Conservation (phyloP, 768 basidiomycete species). For the Imleria badia region DNA sequence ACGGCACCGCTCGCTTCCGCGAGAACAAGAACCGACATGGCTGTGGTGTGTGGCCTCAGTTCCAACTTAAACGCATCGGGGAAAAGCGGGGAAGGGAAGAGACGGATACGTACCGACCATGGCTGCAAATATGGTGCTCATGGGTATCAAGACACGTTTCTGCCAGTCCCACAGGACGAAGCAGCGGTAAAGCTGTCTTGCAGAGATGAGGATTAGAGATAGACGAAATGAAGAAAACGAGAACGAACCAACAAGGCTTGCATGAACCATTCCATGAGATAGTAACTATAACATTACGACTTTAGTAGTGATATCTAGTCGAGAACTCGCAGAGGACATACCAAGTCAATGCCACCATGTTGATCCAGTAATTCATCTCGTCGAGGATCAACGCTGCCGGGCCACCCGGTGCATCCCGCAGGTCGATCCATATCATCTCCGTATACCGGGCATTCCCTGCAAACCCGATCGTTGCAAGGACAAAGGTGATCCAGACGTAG, state of each 20-base stretch:
- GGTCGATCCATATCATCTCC: slow-evolving; percentile 34
- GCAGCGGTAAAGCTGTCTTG: slow-evolving; percentile 16
- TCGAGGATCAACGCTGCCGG: slow-evolving; percentile 13
- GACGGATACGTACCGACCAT: slow-evolving; percentile 12
- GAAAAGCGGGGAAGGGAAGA: background rate
- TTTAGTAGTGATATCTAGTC: background rate
- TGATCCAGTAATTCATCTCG: slow-evolving; percentile 18
- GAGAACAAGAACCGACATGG: slow-evolving; percentile 18
- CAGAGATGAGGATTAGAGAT: background rate
- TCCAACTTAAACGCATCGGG: background rate
- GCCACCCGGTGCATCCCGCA: slow-evolving; percentile 18
- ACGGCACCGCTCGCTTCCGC: slow-evolving; percentile 4
- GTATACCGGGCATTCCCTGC: slow-evolving; percentile 27
- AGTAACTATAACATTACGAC: slow-evolving; percentile 15
- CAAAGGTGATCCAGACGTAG: slow-evolving; percentile 28
- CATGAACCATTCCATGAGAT: slow-evolving; percentile 32
- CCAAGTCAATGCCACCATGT: slow-evolving; percentile 19
- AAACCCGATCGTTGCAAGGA: slow-evolving; percentile 27
- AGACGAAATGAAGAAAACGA: background rate
- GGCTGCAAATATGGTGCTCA: slow-evolving; percentile 10
- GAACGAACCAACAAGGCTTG: slow-evolving; percentile 21
- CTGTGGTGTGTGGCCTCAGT: background rate
- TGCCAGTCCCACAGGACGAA: slow-evolving; percentile 15
- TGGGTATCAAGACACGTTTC: slow-evolving; percentile 13
- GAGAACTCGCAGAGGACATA: slow-evolving; percentile 2